These are phyloP conservation scores for Suzukiozyma palmioleophila DNA, from an alignment of 1,139 yeast species.

Conservation along the genomic window DNA sequence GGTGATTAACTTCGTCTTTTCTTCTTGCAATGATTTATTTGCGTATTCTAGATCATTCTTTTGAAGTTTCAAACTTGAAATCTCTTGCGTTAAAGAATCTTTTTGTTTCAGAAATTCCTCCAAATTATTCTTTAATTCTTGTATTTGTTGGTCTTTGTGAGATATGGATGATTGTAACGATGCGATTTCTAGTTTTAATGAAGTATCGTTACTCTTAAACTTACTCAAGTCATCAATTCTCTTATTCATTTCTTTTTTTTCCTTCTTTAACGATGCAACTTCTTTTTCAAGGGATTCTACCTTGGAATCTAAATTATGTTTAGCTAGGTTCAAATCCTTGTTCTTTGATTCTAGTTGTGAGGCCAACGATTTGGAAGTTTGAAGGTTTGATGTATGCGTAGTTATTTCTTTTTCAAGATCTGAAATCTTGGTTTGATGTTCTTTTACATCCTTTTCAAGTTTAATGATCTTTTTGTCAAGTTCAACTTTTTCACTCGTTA, in stretches of 20 bases:
- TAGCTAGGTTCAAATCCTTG: slow-evolving; percentile 7
- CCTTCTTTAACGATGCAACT: slow-evolving; percentile 18
- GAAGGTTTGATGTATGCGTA: neutral
- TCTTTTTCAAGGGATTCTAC: slow-evolving; percentile 13
- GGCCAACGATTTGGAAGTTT: slow-evolving; percentile 6
- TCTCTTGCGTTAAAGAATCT: slow-evolving; percentile 31
- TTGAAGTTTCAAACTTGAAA: slow-evolving; percentile 40
- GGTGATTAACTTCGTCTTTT: slow-evolving; percentile 35
- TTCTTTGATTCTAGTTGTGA: slow-evolving; percentile 4
- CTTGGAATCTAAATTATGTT: slow-evolving; percentile 6
- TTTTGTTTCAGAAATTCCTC: slow-evolving; percentile 34
- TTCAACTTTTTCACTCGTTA: slow-evolving; percentile 2
- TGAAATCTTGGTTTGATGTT: slow-evolving; percentile 7
- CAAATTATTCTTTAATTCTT: slow-evolving; percentile 36
- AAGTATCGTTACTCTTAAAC: slow-evolving; percentile 34
- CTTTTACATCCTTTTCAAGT: slow-evolving; percentile 6
- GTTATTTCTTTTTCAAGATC: slow-evolving; percentile 7
- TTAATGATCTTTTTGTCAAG: slow-evolving; percentile 1
- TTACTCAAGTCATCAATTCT: slow-evolving; percentile 29
- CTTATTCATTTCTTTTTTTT: slow-evolving; percentile 22
- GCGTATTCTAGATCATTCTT: slow-evolving; percentile 38
- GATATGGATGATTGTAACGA: slow-evolving; percentile 34
- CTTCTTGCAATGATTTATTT: slow-evolving; percentile 29
- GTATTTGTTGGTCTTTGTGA: slow-evolving; percentile 49
- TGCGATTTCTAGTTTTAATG: slow-evolving; percentile 40